Evolutionary conservation across 805 yeast species (phyloP).

Genomic region (Schizosaccharomyces lindneri): DNA sequence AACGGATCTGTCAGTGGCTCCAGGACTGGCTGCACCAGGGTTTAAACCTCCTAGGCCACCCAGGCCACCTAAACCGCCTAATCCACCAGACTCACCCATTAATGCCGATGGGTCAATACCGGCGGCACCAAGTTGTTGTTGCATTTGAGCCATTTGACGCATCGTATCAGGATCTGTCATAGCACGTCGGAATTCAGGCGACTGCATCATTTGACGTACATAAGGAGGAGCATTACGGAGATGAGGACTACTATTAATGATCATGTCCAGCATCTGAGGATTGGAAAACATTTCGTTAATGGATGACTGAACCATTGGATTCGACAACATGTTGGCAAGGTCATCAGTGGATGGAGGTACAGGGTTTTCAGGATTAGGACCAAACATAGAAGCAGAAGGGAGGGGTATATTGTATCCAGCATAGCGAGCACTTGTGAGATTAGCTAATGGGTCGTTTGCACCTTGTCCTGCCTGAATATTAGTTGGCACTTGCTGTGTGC

Average conservation of each 20-base stretch:
- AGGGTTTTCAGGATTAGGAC: slow-evolving; percentile 62
- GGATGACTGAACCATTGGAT: slow-evolving; percentile 59
- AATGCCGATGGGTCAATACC: slow-evolving; percentile 12
- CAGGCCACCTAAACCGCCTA: slow-evolving; percentile 14
- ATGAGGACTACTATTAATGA: slow-evolving; percentile 55
- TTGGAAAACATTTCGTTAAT: slow-evolving; percentile 62
- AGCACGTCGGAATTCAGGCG: slow-evolving; percentile 60
- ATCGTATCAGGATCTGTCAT: slow-evolving; percentile 62
- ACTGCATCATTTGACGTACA: slow-evolving; percentile 62
- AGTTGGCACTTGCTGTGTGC: slow-evolving; percentile 29
- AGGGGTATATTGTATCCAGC: slow-evolving; percentile 65
- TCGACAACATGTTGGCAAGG: slow-evolving; percentile 45
- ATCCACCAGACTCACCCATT: slow-evolving; percentile 12
- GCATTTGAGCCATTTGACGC: slow-evolving; percentile 60
- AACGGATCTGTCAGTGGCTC: slow-evolving; percentile 15
- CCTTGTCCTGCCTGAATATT: slow-evolving; percentile 74
- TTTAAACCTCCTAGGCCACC: slow-evolving; percentile 16
- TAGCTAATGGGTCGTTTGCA: slow-evolving; percentile 73
- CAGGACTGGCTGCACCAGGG: slow-evolving; percentile 20
- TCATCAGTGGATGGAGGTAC: slow-evolving; percentile 49
- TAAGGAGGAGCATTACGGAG: slow-evolving; percentile 14
- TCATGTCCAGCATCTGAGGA: slow-evolving; percentile 66
- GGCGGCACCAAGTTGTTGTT: slow-evolving; percentile 19
- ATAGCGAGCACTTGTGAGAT: slow-evolving; percentile 80
- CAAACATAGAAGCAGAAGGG: slow-evolving; percentile 72